Percentiles rank a stretch among this genome's conserved stretches.
Evolutionary conservation across 2,329 filamentous ascomycete genomes (phyloP).

Genomic region (Tolypocladium paradoxum): DNA sequence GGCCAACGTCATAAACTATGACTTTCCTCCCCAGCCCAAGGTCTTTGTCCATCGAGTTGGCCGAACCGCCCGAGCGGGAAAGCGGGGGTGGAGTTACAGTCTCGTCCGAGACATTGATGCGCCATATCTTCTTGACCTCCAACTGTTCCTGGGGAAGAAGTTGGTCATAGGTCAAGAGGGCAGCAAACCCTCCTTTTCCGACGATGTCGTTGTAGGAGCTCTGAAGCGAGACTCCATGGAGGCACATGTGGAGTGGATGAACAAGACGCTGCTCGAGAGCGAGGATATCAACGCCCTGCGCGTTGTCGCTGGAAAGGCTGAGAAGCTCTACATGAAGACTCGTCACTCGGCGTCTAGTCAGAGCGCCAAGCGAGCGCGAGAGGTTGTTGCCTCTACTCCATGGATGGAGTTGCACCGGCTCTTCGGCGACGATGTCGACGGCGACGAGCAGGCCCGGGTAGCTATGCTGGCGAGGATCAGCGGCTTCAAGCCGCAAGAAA

Average conservation of each 20-base stretch:
- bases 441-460: conserved; percentile 60
- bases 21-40: conserved; percentile 94
- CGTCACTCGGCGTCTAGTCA: conserved; percentile 82
- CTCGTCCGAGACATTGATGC: conserved; percentile 79
- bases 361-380: conserved; percentile 79
- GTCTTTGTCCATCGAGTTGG: conserved; percentile 95
- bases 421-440: conserved; percentile 60
- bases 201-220: conserved; percentile 75
- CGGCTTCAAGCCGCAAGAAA: conserved; percentile 81
- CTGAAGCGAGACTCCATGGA: conserved; percentile 66
- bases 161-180: conserved; percentile 63
- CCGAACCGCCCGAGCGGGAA: conserved; percentile 86
- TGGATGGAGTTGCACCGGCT: conserved; percentile 72
- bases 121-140: conserved; percentile 85
- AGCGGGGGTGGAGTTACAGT: conserved; percentile 91
- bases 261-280: conserved; percentile 65
- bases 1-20: conserved; percentile 97
- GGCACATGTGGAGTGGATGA: conserved; percentile 69
- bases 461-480: conserved; percentile 84
- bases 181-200: conserved; percentile 57
- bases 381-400: conserved; percentile 56
- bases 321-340: conserved; percentile 85
- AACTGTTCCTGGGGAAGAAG: conserved; percentile 83
- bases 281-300: conserved; percentile 63
- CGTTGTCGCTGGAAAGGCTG: conserved; percentile 71